Evolutionary conservation across 208 protist species (phyloP), one percentile per base, ranked within the genome.

Genomic region (Balamuthia mandrillaris): DNA sequence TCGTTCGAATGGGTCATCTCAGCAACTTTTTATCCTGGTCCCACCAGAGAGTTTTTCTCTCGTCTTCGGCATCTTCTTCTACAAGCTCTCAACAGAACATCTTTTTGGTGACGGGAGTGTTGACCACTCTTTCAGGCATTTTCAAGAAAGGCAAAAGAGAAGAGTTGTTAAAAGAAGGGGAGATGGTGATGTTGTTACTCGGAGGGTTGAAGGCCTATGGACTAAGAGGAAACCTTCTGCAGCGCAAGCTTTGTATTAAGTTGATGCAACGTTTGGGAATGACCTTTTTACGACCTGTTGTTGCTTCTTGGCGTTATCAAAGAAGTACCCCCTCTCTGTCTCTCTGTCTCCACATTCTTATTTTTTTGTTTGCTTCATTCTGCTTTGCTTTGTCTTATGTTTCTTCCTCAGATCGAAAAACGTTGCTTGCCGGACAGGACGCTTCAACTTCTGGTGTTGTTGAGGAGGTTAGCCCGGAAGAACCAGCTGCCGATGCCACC

Each of bases 301-400:
- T 94, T 14, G 95, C 95, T 0, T 66, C 93, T 29, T 99, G 97
- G 97, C 91, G 93, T 68, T 99, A 98, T 84, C 77, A 94, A 42
- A 87, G 89, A n/a, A 84, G 93, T 70, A 91, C 94, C 12, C 70
- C 63, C 39, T 47, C 41, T 0, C 52, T 61, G 14, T 68, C 21
- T 44, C 2, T 45, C 27, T 68, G 12, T 31, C 60, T 7, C 44
- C 44, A 18, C 1, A 12, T 4, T 31, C 27, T 9, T 68, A n/a
- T n/a, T n/a, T n/a, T n/a, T n/a, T n/a, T n/a, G n/a, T n/a, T n/a
- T n/a, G n/a, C n/a, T n/a, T n/a, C n/a, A n/a, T n/a, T n/a, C n/a
- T n/a, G n/a, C n/a, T n/a, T n/a, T n/a, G n/a, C n/a, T n/a, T n/a
- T n/a, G n/a, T n/a, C n/a, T n/a, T n/a, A n/a, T n/a, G n/a, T n/a